Base-by-base conservation (phyloP, 768 basidiomycete species). In the Lactarius vividus region DNA sequence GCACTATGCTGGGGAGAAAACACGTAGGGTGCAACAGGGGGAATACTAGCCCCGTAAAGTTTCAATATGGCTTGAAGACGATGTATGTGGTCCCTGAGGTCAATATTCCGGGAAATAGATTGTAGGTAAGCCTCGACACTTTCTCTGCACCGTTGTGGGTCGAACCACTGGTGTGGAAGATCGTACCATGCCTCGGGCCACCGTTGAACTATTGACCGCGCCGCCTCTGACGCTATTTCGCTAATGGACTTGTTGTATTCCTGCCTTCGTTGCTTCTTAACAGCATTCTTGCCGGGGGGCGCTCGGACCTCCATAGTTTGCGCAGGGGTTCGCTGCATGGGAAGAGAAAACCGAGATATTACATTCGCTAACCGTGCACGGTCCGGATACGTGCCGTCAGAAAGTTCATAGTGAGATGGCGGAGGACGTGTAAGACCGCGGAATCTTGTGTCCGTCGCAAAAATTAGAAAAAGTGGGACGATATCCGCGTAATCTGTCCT, bases 331-430 rank as follows among this genome's bases (percentile, higher is more conserved):
- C 0, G 2, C 0, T 20, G 0, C 16, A 61, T 26, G 6, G 42
- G 28, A 3, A 44, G 28, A 9, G 40, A 33, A 10, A 4, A 56
- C 26, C 11, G 2, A 11, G 18, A 28, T 28, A 65, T 28, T 1
- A 61, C 6, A 13, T 23, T 33, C 20, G 11, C 3, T 3, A 65
- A 33, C 6, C 10, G 52, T 3, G 6, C 3, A 10, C 0, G 31
- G 4, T 33, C 7, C 4, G 53, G 64, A 15, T 10, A 9, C 15
- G 58, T 39, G 31, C 44, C 64, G 3, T 65, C 59, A 23, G 64
- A 65, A 39, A 61, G 18, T 7, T 11, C 9, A 49, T 57, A 59
- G 81, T 82, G 0, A 29, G 35, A 33, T 0, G 46, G 44, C 1
- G 52, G 18, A 3, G 44, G 52, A 4, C 1, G 29, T 42, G 59